Base-by-base conservation (phyloP, 768 basidiomycete species). In the Pisolithus sp. region DNA sequence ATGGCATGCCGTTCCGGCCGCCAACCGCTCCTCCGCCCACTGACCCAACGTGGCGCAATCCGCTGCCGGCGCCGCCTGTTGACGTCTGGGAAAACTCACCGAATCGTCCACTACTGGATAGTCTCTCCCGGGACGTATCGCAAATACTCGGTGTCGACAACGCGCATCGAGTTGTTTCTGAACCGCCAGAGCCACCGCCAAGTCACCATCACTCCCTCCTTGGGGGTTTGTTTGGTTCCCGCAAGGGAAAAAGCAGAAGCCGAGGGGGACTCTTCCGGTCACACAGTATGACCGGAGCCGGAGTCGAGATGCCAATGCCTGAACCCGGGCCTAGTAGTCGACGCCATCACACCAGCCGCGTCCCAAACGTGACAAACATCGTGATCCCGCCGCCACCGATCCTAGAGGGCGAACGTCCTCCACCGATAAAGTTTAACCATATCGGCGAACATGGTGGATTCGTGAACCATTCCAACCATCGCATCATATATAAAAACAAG, bases 401-500 rank as follows among this genome's bases (percentile, higher is more conserved):
- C 50, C 63, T 67, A 46, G 46, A 42, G 38, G 59, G 55, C 10
- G 18, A 59, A 20, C 56, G 41, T 4, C 57, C 55, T 31, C 55
- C 62, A 20, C 59, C 61, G 42, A 42, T 78, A 54, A 64, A 63
- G 53, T 77, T 82, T 62, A 67, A 76, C 53, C 73, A 79, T 51
- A 66, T 65, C 0, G 58, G 66, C 30, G 64, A 69, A 13, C 73
- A 70, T 49, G 60, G 71, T 0, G 76, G 75, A 1, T 83, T 89
- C 64, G 68, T 86, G 63, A 86, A 81, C 59, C 79, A 82, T 57
- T 88, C 89, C 1, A 77, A 72, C 1, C 80, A 88, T 58, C 73
- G 72, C 5, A 76, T 92, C 20, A 50, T 81, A 49, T 83, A 81
- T 63, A 63, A 73, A 34, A 73, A 79, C 30, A 71, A 70, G 49